Percentiles rank a stretch among this genome's conserved stretches.
These are phyloP conservation scores for Lathyrus sativus DNA, from an alignment of 306 rosid genomes.

Conservation along the genomic window DNA sequence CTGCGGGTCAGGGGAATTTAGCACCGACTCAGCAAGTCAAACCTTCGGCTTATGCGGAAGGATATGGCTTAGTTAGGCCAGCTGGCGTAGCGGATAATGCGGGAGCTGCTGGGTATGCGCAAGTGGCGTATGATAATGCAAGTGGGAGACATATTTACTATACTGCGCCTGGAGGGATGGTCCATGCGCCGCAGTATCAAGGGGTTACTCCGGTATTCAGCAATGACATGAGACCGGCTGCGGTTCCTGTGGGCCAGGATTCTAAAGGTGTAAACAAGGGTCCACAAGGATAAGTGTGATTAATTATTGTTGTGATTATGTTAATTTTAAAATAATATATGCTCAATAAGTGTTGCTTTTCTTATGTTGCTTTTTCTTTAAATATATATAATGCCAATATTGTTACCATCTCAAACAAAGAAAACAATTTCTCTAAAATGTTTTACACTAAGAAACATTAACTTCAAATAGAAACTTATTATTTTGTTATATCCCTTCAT, in stretches of 20 bases:
- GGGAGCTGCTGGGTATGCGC: slow-evolving; percentile 37
- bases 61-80: slow-evolving; percentile 50
- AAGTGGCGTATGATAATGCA: slow-evolving; percentile 58
- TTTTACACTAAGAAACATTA: too few relatives aligned
- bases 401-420: not conserved
- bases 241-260: slow-evolving; percentile 60
- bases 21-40: slow-evolving; percentile 50
- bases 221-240: slow-evolving; percentile 47
- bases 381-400: slow-evolving; percentile 13
- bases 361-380: not conserved
- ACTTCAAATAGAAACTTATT: too few relatives aligned
- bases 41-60: slow-evolving; percentile 49
- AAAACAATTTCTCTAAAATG: not conserved
- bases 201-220: slow-evolving; percentile 42
- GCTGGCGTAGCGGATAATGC: slow-evolving; percentile 39
- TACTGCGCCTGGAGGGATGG: slow-evolving; percentile 55
- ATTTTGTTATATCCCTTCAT: too few relatives aligned
- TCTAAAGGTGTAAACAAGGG: slow-evolving; percentile 61
- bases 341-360: slow-evolving; percentile 2
- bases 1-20: slow-evolving; percentile 37
- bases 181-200: slow-evolving; percentile 52
- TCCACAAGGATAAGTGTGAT: slow-evolving; percentile 66
- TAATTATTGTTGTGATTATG: slow-evolving; percentile 32
- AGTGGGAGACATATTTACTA: slow-evolving; percentile 82
- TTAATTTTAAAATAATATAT: slow-evolving; percentile 41